Percentiles rank a stretch among this genome's conserved stretches.
These are phyloP conservation scores for Nicotiana tabacum DNA, from an alignment of 257 asterid genomes.

Conservation along the genomic window DNA sequence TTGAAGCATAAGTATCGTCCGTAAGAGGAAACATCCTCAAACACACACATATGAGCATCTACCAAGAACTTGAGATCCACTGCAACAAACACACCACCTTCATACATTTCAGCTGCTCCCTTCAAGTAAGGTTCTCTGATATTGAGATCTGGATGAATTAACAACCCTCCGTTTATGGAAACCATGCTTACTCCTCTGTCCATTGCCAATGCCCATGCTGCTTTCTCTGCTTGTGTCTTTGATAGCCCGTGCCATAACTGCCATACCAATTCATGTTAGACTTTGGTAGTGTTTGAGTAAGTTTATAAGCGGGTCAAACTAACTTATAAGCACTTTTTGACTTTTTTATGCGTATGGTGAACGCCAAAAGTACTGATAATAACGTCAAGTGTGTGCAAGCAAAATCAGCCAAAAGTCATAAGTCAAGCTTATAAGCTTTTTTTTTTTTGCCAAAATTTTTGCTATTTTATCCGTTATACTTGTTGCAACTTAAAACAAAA, in stretches of 20 bases:
- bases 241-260: conserved; percentile 91
- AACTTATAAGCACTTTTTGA: too few species aligned
- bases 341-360: background rate
- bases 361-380: background rate
- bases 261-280: background rate
- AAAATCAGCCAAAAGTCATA: background rate
- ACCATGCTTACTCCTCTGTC: conserved; percentile 90
- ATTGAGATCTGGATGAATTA: conserved; percentile 53
- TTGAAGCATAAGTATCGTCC: conserved; percentile 89
- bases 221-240: conserved; percentile 80
- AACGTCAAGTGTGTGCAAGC: background rate
- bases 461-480: too few species aligned
- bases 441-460: too few species aligned
- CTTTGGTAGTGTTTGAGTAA: background rate
- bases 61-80: conserved; percentile 75
- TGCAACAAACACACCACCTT: conserved; percentile 73
- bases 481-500: too few species aligned
- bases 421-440: too few species aligned
- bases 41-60: conserved; percentile 77
- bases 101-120: conserved; percentile 89
- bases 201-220: conserved; percentile 96
- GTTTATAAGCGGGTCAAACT: background rate
- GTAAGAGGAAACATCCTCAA: conserved; percentile 69
- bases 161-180: conserved; percentile 62
- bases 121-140: conserved; percentile 73